A percentile compares a stretch with the other conserved stretches of the same genome.
Conservation (phyloP, 2,329 filamentous ascomycete species). For the Metarhizium guizhouense region DNA sequence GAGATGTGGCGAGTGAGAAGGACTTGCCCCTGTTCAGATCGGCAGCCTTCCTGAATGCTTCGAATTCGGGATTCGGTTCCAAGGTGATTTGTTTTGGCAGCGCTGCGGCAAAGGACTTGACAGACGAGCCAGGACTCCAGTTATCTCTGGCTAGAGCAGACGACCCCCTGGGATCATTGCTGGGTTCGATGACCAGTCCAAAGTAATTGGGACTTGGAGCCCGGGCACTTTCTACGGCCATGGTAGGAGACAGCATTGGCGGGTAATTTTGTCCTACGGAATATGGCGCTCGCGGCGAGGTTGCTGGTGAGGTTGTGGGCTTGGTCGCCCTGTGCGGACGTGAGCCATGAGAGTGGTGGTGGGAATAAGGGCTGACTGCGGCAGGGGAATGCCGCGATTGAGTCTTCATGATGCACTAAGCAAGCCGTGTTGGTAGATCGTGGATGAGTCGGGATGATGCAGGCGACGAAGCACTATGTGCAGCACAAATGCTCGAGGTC, state of each 20-base stretch:
- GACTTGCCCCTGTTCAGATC: slow-evolving; percentile 48
- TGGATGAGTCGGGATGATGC: background rate
- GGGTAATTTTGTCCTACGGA: slow-evolving; percentile 47
- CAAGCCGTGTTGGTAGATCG: slow-evolving; percentile 15
- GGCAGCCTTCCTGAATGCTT: slow-evolving; percentile 67
- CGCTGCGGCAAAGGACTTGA: slow-evolving; percentile 59
- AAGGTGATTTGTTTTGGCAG: slow-evolving; percentile 62
- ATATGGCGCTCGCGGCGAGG: slow-evolving; percentile 41
- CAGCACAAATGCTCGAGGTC: background rate
- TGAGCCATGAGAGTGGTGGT: slow-evolving; percentile 31
- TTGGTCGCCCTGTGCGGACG: slow-evolving; percentile 30
- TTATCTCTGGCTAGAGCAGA: slow-evolving; percentile 56
- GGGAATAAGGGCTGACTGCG: slow-evolving; percentile 22
- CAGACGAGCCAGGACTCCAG: slow-evolving; percentile 64
- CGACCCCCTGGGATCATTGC: slow-evolving; percentile 53
- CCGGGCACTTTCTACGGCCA: slow-evolving; percentile 25
- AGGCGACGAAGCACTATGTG: background rate
- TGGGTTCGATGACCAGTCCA: slow-evolving; percentile 58
- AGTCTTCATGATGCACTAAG: slow-evolving; percentile 40
- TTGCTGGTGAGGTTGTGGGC: slow-evolving; percentile 41
- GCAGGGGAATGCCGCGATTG: slow-evolving; percentile 26
- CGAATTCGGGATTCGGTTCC: slow-evolving; percentile 73
- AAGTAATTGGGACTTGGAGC: slow-evolving; percentile 79
- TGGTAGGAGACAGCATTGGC: slow-evolving; percentile 38
- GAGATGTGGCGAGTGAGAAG: slow-evolving; percentile 35